A percentile compares a stretch with the other conserved stretches of the same genome.
Evolutionary conservation across 305 asterid species (phyloP).

Genomic region (Rubia balearica): DNA sequence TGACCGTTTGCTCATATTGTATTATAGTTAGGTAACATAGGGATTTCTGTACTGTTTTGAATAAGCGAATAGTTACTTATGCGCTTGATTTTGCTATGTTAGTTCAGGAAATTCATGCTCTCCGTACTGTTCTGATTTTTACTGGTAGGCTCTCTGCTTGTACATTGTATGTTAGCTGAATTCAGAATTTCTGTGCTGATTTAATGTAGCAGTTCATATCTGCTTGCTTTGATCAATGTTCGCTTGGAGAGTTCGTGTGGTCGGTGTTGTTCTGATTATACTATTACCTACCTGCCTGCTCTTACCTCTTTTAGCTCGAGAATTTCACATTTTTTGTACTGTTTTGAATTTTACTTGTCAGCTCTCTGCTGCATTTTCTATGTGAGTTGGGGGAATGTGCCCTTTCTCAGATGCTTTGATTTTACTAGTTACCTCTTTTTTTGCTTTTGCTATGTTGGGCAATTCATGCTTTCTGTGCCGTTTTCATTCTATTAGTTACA

Average conservation of each 20-base stretch:
- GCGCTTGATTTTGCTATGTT: background rate
- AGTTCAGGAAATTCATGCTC: background rate
- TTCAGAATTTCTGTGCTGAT: background rate
- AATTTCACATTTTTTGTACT: background rate
- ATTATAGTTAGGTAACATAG: no score
- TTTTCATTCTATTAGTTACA: no score
- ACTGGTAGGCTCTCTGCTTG: no score
- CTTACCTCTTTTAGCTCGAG: background rate
- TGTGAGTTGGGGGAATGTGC: no score
- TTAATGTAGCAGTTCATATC: background rate
- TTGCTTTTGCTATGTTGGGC: no score
- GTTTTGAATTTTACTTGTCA: no score
- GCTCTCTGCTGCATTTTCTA: background rate
- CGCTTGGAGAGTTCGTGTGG: background rate
- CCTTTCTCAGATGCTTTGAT: no score
- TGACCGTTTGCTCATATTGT: no score
- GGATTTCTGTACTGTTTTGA: no score
- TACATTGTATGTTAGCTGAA: background rate
- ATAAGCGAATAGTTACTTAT: no score
- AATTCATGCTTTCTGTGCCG: no score
- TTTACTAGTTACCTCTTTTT: no score
- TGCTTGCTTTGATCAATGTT: background rate
- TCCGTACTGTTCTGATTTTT: background rate
- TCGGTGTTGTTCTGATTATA: background rate
- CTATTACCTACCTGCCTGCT: background rate